Conservation (phyloP, 192 early-diverging fungal genomes). For the Gamsiella multidivaricata region DNA sequence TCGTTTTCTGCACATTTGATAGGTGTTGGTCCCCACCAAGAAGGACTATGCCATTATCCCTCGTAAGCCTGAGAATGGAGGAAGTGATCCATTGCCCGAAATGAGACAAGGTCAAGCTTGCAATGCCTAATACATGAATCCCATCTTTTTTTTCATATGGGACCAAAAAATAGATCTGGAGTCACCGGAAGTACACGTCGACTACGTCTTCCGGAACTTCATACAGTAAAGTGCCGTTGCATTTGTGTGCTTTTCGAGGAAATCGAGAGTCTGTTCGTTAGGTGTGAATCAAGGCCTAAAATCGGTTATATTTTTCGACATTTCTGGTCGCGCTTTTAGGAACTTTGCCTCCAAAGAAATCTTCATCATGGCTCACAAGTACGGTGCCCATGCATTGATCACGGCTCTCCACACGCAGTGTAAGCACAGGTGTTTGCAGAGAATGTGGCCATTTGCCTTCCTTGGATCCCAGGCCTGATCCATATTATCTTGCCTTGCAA, state of each 20-base stretch:
- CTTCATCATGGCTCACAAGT: constrained; percentile 46
- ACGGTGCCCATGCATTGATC: constrained; percentile 33
- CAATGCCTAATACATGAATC: too few species aligned
- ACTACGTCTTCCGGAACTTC: constrained; percentile 19
- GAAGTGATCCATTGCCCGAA: background rate
- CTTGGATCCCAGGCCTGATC: background rate
- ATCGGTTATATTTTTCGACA: too few species aligned
- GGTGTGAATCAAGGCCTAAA: too few species aligned
- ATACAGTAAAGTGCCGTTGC: constrained; percentile 29
- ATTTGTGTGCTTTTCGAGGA: too few species aligned
- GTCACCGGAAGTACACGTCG: constrained; percentile 39
- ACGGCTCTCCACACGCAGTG: constrained; percentile 28
- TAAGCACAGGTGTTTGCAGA: constrained; percentile 6
- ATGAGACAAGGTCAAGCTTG: background rate
- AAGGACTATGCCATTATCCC: background rate
- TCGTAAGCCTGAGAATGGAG: background rate
- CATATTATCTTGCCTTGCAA: background rate
- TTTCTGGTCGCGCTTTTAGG: too few species aligned
- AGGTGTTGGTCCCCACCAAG: constrained; percentile 10
- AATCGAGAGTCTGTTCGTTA: too few species aligned
- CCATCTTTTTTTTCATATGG: background rate
- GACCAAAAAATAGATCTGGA: constrained; percentile 9
- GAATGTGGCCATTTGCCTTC: background rate
- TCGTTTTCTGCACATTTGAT: background rate
- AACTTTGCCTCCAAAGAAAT: constrained; percentile 15